phyloP scores from a whole-genome alignment of 371 early-diverging fungal genomes.

The Synchytrium microbalum region DNA sequence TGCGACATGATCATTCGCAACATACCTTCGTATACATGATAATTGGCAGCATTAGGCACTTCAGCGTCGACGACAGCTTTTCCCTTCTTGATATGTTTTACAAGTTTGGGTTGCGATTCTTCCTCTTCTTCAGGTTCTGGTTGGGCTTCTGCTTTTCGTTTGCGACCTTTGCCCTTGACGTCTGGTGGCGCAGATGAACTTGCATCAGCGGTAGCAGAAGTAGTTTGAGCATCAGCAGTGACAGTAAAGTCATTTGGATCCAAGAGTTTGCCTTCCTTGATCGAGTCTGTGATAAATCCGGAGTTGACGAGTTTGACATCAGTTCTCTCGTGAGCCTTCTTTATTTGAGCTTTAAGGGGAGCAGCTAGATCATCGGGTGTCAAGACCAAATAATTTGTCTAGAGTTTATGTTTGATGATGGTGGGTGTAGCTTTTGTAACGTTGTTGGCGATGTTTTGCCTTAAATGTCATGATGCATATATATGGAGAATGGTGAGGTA shows the following conservation, averaged over 20 bases:
- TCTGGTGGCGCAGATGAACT: neutral
- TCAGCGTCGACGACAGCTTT: slow-evolving; percentile 33
- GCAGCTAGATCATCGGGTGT: slow-evolving; percentile 1
- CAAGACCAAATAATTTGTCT: slow-evolving; percentile 8
- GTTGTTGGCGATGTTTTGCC: neutral
- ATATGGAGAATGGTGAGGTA: neutral
- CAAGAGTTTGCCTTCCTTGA: slow-evolving; percentile 19
- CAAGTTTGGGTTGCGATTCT: slow-evolving; percentile 6
- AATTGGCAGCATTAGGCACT: slow-evolving; percentile 7
- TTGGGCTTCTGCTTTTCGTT: slow-evolving; percentile 23
- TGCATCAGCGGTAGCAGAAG: neutral
- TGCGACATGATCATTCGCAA: slow-evolving; percentile 26
- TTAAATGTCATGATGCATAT: neutral
- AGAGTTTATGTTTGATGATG: neutral
- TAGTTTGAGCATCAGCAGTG: neutral
- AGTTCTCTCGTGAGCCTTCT: slow-evolving; percentile 6
- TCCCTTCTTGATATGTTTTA: slow-evolving; percentile 26
- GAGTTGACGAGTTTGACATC: slow-evolving; percentile 22
- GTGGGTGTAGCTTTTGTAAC: neutral
- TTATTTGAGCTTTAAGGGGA: slow-evolving; percentile 5
- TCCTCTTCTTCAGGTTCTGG: slow-evolving; percentile 17
- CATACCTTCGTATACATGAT: slow-evolving; percentile 28
- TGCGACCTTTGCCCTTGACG: neutral
- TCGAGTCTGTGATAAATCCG: slow-evolving; percentile 34
- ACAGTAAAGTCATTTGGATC: slow-evolving; percentile 13